A percentile compares a stretch with the other conserved stretches of the same genome.
Evolutionary conservation across 108 stramenopile genomes (phyloP).

Genomic region (Pseudonitzschia multiseries): DNA sequence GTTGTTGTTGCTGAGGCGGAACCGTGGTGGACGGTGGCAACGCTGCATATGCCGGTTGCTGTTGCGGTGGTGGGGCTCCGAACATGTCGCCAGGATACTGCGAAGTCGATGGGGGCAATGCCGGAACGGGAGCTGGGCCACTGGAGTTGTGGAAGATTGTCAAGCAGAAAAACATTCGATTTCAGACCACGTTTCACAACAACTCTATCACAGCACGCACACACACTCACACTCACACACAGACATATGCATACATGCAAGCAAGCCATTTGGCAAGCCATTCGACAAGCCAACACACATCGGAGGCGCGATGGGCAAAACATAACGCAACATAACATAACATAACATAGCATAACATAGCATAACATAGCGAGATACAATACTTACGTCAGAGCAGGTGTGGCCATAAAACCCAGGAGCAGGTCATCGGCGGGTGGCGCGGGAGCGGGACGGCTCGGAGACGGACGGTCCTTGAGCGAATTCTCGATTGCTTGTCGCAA

Average conservation of each 20-base stretch:
- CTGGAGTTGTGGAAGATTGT: background rate
- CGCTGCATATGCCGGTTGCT: constrained; percentile 40
- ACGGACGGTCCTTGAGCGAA: constrained; percentile 49
- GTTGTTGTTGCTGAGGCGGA: background rate
- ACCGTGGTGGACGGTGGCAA: constrained; percentile 38
- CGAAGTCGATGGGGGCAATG: constrained; percentile 26
- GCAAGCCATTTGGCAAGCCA: no score
- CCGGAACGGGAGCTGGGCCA: background rate
- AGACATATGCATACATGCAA: no score
- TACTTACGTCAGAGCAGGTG: constrained; percentile 1
- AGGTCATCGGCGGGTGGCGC: constrained; percentile 7
- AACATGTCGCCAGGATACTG: constrained; percentile 25
- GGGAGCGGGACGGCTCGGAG: constrained; percentile 6
- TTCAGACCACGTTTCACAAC: background rate
- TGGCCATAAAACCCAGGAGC: constrained; percentile 11
- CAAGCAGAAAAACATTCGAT: background rate
- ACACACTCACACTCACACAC: background rate
- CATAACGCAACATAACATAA: background rate
- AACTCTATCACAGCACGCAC: background rate
- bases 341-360: no score
- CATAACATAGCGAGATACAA: no score
- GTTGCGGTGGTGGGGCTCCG: constrained; percentile 27
- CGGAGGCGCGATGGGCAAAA: no score
- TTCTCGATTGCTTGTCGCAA: constrained; percentile 82
- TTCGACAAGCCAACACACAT: no score